Evolutionary conservation across 805 yeast genomes (phyloP).

Genomic region (Barnettozyma sucrosica): DNA sequence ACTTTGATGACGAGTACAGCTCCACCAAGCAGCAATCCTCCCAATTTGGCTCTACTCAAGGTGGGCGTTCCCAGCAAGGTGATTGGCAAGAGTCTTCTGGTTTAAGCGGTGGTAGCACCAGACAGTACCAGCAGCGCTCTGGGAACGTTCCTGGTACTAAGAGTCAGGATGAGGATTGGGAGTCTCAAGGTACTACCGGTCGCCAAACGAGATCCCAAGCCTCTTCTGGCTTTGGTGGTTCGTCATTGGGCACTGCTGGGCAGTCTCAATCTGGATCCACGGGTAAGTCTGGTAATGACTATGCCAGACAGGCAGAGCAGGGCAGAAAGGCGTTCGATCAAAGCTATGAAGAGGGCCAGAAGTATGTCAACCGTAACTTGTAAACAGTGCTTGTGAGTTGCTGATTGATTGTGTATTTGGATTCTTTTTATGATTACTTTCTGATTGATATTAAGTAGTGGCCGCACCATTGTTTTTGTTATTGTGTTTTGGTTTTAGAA

Average conservation of each 20-base stretch:
- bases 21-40: constrained; percentile 5
- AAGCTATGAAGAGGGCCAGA: constrained; percentile 21
- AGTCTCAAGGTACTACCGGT: constrained; percentile 5
- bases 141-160: constrained; percentile 1
- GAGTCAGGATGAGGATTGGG: constrained; percentile 1
- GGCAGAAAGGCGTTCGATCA: constrained; percentile 22
- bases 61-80: not conserved
- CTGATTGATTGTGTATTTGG: not conserved
- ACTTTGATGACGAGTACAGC: not conserved
- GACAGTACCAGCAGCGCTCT: not conserved
- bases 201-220: constrained; percentile 26
- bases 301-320: constrained; percentile 16
- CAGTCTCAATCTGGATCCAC: constrained; percentile 1
- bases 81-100: not conserved
- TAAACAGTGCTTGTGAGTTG: constrained; percentile 1
- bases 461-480: not conserved
- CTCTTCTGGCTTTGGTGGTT: not conserved
- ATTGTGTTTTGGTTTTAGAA: not conserved
- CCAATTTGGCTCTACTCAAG: not conserved
- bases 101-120: not conserved
- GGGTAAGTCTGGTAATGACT: constrained; percentile 6
- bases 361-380: constrained; percentile 25
- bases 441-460: not conserved
- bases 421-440: not conserved
- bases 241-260: not conserved